phyloP scores from a whole-genome alignment of 1,284 basidiomycete genomes.

The Filobasidium uniguttulatum region DNA sequence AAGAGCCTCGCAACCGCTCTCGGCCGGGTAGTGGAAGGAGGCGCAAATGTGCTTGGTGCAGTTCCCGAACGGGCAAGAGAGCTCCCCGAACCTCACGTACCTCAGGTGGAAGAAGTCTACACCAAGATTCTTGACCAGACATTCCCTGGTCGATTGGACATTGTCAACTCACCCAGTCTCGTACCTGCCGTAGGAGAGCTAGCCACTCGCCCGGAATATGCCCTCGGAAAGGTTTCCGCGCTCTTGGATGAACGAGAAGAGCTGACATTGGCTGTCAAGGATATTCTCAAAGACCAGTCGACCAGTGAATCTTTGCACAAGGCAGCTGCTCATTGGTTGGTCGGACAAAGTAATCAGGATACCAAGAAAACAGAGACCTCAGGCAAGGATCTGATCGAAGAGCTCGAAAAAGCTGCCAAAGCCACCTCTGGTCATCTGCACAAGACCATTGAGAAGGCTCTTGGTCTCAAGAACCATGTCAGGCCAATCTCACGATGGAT shows the following conservation, averaged over 20 bases:
- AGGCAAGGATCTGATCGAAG: slow-evolving; percentile 40
- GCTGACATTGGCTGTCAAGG: slow-evolving; percentile 50
- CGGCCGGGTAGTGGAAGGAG: slow-evolving; percentile 29
- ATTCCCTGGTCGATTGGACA: slow-evolving; percentile 61
- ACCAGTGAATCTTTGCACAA: slow-evolving; percentile 48
- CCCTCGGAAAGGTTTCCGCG: slow-evolving; percentile 76
- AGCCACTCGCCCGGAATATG: slow-evolving; percentile 83
- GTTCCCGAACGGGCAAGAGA: slow-evolving; percentile 31
- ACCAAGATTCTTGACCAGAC: slow-evolving; percentile 73
- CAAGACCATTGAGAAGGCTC: slow-evolving; percentile 42
- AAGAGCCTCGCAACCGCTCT: slow-evolving; percentile 26
- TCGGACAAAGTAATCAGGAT: slow-evolving; percentile 46
- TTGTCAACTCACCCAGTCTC: slow-evolving; percentile 68
- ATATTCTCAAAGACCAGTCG: slow-evolving; percentile 40
- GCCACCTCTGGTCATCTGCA: slow-evolving; percentile 34
- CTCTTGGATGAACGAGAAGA: slow-evolving; percentile 57
- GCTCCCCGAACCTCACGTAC: slow-evolving; percentile 46
- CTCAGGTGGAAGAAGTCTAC: slow-evolving; percentile 83
- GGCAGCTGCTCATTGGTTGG: slow-evolving; percentile 58
- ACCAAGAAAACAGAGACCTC: slow-evolving; percentile 47
- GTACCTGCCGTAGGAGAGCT: slow-evolving; percentile 53
- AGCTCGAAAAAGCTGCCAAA: slow-evolving; percentile 17
- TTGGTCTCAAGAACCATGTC: slow-evolving; percentile 51
- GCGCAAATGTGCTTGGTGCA: slow-evolving; percentile 19
- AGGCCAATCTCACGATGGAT: slow-evolving; percentile 73